Conservation (phyloP, 495 filamentous ascomycete species). For the Penicillium chermesinum region DNA sequence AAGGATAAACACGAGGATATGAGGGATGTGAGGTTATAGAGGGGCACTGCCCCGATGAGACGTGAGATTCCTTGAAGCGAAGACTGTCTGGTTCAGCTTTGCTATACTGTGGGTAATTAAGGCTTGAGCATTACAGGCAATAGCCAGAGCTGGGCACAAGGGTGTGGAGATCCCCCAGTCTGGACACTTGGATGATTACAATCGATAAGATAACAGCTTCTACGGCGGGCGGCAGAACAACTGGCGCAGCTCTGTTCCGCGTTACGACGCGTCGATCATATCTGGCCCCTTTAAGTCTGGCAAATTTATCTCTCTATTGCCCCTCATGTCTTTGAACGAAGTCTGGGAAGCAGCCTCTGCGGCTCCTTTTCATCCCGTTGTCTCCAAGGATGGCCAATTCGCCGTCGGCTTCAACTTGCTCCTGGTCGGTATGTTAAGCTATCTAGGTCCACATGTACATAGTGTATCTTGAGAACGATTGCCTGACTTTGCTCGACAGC, state of each 20-base stretch:
- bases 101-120: not conserved
- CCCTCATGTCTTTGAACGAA: slow-evolving; percentile 66
- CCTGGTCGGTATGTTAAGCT: slow-evolving; percentile 51
- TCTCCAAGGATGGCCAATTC: slow-evolving; percentile 83
- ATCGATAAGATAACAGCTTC: slow-evolving; percentile 26
- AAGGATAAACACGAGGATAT: not conserved
- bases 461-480: too few species aligned
- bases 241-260: too few species aligned
- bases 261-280: slow-evolving; percentile 1
- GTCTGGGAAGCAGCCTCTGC: slow-evolving; percentile 84
- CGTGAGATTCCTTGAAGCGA: not conserved
- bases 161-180: slow-evolving; percentile 13
- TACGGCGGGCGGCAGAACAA: slow-evolving; percentile 36
- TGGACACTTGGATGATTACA: slow-evolving; percentile 31
- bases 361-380: slow-evolving; percentile 73
- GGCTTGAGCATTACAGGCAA: slow-evolving; percentile 26
- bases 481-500: too few species aligned
- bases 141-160: slow-evolving; percentile 9
- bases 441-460: too few species aligned
- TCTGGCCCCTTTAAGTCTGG: slow-evolving; percentile 1
- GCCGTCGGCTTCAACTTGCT: slow-evolving; percentile 74
- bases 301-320: not conserved
- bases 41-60: slow-evolving; percentile 6
- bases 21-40: slow-evolving; percentile 5
- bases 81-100: not conserved